phyloP scores from a whole-genome alignment of 495 filamentous ascomycete genomes.

The Thermothielavioides terrestris region DNA sequence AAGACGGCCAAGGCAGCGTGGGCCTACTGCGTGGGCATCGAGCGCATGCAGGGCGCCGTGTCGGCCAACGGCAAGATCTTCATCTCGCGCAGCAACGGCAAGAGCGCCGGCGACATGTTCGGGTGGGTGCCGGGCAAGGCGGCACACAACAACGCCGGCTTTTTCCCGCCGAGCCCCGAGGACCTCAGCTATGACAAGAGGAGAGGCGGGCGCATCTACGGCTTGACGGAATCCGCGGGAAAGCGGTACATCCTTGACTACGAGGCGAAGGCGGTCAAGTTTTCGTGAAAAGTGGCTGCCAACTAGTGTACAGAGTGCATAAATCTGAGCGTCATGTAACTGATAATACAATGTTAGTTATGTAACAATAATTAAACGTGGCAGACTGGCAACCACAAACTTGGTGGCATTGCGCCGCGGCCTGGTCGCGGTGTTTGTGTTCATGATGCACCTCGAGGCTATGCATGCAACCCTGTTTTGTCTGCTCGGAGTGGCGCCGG shows the following conservation, averaged over 20 bases:
- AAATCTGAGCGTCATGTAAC: background rate
- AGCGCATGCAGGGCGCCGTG: constrained; percentile 16
- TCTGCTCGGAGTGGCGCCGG: no score
- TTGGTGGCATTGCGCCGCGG: no score
- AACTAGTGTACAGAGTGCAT: no score
- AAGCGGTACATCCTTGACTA: constrained; percentile 5
- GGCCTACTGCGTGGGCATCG: constrained; percentile 13
- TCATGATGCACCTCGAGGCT: no score
- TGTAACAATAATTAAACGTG: no score
- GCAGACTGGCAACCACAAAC: no score
- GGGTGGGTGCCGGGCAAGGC: constrained; percentile 10
- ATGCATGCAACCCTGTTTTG: no score
- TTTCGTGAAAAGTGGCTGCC: background rate
- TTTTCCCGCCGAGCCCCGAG: constrained; percentile 1
- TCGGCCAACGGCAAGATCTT: constrained; percentile 14
- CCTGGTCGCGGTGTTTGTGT: no score
- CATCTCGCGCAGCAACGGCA: constrained; percentile 13
- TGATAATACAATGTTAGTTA: no score
- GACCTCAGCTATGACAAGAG: constrained; percentile 12
- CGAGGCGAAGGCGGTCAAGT: background rate
- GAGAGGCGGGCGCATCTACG: constrained; percentile 5
- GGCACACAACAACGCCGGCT: background rate
- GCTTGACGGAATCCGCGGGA: background rate
- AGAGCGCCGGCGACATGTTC: constrained; percentile 8
- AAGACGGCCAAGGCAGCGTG: constrained; percentile 7